Conservation (phyloP, 2,329 filamentous ascomycete species). For the Stagonosporopsis rhizophila region DNA sequence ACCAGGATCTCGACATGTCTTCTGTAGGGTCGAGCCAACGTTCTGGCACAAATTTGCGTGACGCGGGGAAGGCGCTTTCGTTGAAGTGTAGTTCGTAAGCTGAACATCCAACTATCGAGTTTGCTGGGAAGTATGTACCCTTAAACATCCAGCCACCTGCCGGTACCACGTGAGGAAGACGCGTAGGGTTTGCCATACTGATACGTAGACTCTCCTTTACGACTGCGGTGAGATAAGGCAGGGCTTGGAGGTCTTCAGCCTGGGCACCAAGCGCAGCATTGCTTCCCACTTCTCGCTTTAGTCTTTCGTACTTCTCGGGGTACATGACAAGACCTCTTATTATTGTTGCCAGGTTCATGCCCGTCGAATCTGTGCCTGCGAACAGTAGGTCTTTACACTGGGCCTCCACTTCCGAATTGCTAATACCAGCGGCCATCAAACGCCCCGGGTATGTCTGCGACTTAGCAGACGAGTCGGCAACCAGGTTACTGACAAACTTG, state of each 20-base stretch:
- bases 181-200: conserved; percentile 50
- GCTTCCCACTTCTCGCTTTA: conserved; percentile 29
- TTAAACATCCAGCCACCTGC: conserved; percentile 38
- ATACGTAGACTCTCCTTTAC: conserved; percentile 56
- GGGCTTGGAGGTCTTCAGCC: conserved; percentile 29
- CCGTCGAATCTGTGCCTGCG: conserved; percentile 40
- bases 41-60: conserved; percentile 32
- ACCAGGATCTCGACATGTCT: conserved; percentile 44
- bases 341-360: conserved; percentile 39
- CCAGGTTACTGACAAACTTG: conserved; percentile 52
- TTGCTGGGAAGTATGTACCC: conserved; percentile 31
- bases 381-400: conserved; percentile 61
- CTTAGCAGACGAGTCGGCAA: conserved; percentile 41
- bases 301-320: conserved; percentile 28
- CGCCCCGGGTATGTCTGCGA: conserved; percentile 58
- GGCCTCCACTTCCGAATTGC: conserved; percentile 54
- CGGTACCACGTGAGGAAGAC: conserved; percentile 41
- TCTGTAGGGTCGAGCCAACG: conserved; percentile 43
- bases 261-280: conserved; percentile 21
- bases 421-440: conserved; percentile 55
- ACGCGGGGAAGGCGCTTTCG: conserved; percentile 24
- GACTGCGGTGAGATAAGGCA: conserved; percentile 56
- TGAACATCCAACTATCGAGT: conserved; percentile 37
- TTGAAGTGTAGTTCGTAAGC: conserved; percentile 41
- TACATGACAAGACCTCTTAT: conserved; percentile 27